Conservation (phyloP, 371 early-diverging fungal genomes). For the Haplosporangium sp. region DNA sequence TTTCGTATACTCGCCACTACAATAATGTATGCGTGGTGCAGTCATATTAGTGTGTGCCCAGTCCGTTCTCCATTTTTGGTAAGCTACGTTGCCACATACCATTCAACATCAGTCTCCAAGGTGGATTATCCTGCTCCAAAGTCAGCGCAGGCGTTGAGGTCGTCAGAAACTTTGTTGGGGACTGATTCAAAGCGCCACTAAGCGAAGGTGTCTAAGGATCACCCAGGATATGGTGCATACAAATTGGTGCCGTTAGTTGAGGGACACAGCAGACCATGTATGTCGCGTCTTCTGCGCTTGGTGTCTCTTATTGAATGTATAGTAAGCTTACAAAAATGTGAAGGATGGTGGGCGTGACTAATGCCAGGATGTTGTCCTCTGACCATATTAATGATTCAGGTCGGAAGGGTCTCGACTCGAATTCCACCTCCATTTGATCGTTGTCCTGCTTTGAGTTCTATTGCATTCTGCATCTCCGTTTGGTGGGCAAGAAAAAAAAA, state of each 20-base stretch:
- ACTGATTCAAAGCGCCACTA: constrained; percentile 8
- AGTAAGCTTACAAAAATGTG: constrained; percentile 44
- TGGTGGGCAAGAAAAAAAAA: background rate
- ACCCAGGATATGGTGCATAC: no score
- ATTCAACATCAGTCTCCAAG: constrained; percentile 28
- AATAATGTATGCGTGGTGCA: no score
- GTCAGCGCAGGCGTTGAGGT: constrained; percentile 25
- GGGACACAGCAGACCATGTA: background rate
- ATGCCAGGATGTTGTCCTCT: constrained; percentile 41
- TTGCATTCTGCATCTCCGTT: no score
- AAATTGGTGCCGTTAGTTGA: background rate
- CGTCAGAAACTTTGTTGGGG: constrained; percentile 10
- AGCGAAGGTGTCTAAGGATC: constrained; percentile 43
- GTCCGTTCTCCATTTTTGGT: no score
- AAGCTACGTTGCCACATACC: no score
- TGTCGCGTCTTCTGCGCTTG: background rate
- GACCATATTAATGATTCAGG: constrained; percentile 51
- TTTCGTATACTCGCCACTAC: constrained; percentile 27
- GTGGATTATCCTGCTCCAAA: constrained; percentile 15
- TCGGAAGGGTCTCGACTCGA: constrained; percentile 34
- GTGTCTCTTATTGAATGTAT: background rate
- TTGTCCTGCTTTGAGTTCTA: background rate
- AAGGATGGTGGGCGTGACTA: constrained; percentile 28
- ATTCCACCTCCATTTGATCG: constrained; percentile 35
- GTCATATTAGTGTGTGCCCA: no score